Percentiles rank a stretch among this genome's conserved stretches.
These are phyloP conservation scores for Trametes sp. DNA, from an alignment of 1,284 basidiomycete species.

Conservation along the genomic window DNA sequence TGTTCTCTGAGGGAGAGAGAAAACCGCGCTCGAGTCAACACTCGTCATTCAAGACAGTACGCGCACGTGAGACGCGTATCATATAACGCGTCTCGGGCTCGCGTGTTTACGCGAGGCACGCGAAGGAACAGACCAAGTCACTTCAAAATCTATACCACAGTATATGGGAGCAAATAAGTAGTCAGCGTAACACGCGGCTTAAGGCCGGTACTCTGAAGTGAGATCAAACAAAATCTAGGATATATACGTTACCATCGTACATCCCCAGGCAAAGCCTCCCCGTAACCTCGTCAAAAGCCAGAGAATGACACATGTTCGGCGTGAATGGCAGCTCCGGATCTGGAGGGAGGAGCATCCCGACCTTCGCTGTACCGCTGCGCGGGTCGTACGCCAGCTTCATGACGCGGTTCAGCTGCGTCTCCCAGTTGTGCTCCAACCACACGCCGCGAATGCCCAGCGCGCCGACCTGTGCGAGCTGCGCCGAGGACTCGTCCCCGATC, in stretches of 20 bases:
- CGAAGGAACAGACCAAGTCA: not conserved
- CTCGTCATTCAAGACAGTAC: constrained; percentile 3
- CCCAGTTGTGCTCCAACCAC: constrained; percentile 60
- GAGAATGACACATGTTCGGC: constrained; percentile 49
- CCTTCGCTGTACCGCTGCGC: constrained; percentile 26
- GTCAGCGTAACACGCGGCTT: not conserved
- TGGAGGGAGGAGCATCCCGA: constrained; percentile 49
- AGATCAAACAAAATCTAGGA: constrained; percentile 53
- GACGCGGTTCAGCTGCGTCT: constrained; percentile 53
- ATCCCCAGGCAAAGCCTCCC: constrained; percentile 57
- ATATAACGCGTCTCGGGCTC: constrained; percentile 8
- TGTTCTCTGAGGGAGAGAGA: no score
- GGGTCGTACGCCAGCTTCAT: constrained; percentile 53
- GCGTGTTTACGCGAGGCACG: not conserved
- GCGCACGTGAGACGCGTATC: constrained; percentile 22
- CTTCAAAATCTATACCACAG: not conserved
- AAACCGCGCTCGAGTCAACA: constrained; percentile 18
- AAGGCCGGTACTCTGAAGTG: not conserved
- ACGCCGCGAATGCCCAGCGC: constrained; percentile 54
- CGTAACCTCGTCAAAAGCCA: constrained; percentile 59
- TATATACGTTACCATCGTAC: constrained; percentile 57
- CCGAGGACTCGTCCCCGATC: constrained; percentile 42
- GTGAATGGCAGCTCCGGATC: constrained; percentile 57
- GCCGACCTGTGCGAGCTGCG: constrained; percentile 56
- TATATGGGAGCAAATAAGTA: not conserved